Evolutionary conservation across 208 protist genomes (phyloP), one percentile per base, ranked within the genome.

Genomic region (Wallacemonas sp.): DNA sequence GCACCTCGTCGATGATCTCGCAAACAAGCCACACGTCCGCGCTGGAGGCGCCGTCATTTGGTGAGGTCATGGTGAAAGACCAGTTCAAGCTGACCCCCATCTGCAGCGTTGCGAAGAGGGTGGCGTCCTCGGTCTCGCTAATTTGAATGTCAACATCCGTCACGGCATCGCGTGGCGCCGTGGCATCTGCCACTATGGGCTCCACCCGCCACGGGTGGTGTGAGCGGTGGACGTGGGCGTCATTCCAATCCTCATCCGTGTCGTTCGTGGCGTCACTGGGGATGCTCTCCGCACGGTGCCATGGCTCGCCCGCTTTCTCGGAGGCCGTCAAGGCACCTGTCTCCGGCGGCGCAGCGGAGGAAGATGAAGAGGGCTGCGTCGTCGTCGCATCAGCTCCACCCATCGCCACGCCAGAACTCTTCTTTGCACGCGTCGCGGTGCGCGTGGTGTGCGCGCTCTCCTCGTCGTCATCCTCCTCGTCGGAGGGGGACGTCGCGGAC

Each of bases 1-100:
- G 15, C n/a, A 58, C 51, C 51, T 58, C 51, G 31, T 58, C 51
- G 51, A 58, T 58, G 19, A 58, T 58, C 51, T 58, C 51, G 51
- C 51, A 58, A 17, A 58, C 51, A 34, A 58, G 51, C 51, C 51
- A 58, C 51, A 58, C 51, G 30, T 58, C 24, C 30, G 11, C 41
- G 28, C 30, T 33, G 15, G 51, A 4, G 28, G 19, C 51, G 15
- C 51, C 51, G 28, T 58, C 51, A 19, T 5, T n/a, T 5, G 51
- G 51, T 14, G 51, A 34, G 17, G 51, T 41, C 51, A 58, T 19
- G 15, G 28, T 58, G 28, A 58, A 58, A 31, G 51, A 34, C 51
- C 51, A 58, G 15, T n/a, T 4, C 14, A 58, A 1, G 28, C 15
- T 19, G 30, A 39, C 30, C 9, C 51, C 51, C 0, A 58, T 3